Conservation (phyloP, 129 eudicot genomes). For the Flaveria robusta region DNA sequence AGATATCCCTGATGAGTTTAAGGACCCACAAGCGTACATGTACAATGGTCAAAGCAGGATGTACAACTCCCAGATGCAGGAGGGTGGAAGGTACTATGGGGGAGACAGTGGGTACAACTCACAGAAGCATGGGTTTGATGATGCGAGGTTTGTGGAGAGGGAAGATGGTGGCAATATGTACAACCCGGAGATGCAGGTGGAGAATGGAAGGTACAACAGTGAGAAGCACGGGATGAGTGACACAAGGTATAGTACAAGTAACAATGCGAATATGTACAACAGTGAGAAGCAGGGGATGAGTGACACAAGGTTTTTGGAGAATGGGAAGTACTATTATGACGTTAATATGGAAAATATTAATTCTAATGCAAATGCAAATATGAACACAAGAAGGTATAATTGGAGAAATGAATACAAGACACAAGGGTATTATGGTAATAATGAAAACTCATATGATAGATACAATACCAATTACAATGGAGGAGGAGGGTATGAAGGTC, state of each 20-base stretch:
- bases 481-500: constrained; percentile 44
- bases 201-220: constrained; percentile 17
- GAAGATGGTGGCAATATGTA: constrained; percentile 27
- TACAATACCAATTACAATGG: constrained; percentile 29
- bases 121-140: constrained; percentile 27
- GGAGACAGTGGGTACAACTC: constrained; percentile 33
- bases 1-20: constrained; percentile 27
- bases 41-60: constrained; percentile 25
- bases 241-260: constrained; percentile 16
- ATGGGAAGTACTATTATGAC: constrained; percentile 57
- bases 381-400: constrained; percentile 36
- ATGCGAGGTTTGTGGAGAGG: constrained; percentile 32
- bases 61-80: constrained; percentile 36
- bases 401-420: constrained; percentile 40
- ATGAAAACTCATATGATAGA: constrained; percentile 35
- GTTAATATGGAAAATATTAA: constrained; percentile 31
- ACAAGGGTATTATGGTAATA: constrained; percentile 49
- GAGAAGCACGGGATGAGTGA: constrained; percentile 16
- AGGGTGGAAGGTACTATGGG: constrained; percentile 4
- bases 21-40: constrained; percentile 26
- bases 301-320: constrained; percentile 61
- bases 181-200: constrained; percentile 38
- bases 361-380: constrained; percentile 27
- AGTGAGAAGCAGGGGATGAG: constrained; percentile 58
- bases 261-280: constrained; percentile 44